Evolutionary conservation across 2,329 filamentous ascomycete genomes (phyloP).

Genomic region (Fusarium proliferatum): DNA sequence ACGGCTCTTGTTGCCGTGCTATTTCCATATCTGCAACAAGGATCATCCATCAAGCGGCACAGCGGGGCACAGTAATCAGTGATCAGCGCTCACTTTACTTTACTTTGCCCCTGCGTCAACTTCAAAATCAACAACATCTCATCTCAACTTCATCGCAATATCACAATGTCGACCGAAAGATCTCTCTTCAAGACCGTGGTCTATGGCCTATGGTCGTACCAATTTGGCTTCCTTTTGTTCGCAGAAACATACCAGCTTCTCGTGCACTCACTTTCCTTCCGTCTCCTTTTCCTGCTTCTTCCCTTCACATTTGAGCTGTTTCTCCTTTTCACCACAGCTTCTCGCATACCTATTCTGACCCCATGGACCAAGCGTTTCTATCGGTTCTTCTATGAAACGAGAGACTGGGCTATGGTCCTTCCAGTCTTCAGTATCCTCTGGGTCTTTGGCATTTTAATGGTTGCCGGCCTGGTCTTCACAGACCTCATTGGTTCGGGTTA

Average conservation of each 20-base stretch:
- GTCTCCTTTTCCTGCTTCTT: constrained; percentile 7
- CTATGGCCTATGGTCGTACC: constrained; percentile 24
- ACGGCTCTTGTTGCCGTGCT: background rate
- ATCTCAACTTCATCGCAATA: background rate
- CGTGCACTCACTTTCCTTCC: background rate
- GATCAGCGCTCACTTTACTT: constrained; percentile 11
- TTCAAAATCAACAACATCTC: background rate
- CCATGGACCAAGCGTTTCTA: constrained; percentile 2
- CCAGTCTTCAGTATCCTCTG: constrained; percentile 29
- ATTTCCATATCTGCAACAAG: constrained; percentile 16
- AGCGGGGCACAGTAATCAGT: constrained; percentile 4
- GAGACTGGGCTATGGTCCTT: constrained; percentile 32
- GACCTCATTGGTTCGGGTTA: constrained; percentile 19
- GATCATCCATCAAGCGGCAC: constrained; percentile 17
- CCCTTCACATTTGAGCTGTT: constrained; percentile 30
- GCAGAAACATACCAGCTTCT: background rate
- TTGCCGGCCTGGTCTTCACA: background rate
- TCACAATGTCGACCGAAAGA: constrained; percentile 1
- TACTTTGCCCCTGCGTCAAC: background rate
- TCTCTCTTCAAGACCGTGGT: background rate
- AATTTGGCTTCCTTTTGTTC: constrained; percentile 9
- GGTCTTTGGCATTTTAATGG: constrained; percentile 15
- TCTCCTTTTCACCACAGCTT: constrained; percentile 39
- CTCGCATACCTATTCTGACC: constrained; percentile 13
- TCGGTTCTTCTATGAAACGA: constrained; percentile 30